Evolutionary conservation across 352 stramenopile species (phyloP).

Genomic region (Elongisporangium anandrum): DNA sequence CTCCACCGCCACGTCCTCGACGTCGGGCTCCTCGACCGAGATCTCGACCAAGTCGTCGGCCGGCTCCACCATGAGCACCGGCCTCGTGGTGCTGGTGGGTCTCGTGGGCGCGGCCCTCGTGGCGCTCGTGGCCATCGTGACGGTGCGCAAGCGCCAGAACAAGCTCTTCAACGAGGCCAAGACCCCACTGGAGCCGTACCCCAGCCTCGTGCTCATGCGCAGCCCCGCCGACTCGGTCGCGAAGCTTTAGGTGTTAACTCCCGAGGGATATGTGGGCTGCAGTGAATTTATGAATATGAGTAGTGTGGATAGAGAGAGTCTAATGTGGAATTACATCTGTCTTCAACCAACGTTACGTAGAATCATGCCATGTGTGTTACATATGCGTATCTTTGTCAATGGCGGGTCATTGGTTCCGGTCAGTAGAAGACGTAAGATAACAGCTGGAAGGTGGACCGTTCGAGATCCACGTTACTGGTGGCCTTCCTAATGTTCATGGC

Average conservation of each 20-base stretch:
- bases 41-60: conserved; percentile 22
- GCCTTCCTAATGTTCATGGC: not conserved
- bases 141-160: conserved; percentile 33
- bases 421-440: not conserved
- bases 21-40: conserved; percentile 7
- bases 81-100: conserved; percentile 32
- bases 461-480: not conserved
- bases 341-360: no score
- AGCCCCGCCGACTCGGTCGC: not conserved
- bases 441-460: not conserved
- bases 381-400: not conserved
- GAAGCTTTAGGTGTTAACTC: not conserved
- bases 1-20: conserved; percentile 9
- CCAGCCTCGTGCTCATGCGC: conserved; percentile 1
- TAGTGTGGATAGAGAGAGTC: not conserved
- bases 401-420: not conserved
- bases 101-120: conserved; percentile 36
- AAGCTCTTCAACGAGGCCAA: conserved; percentile 40
- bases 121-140: conserved; percentile 31
- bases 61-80: conserved; percentile 11
- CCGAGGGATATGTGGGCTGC: not conserved
- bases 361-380: not conserved
- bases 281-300: not conserved
- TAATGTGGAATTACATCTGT: not conserved
- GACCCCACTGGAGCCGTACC: conserved; percentile 28